Conservation (phyloP, 75 land plant genomes). For the Pinus taeda region DNA sequence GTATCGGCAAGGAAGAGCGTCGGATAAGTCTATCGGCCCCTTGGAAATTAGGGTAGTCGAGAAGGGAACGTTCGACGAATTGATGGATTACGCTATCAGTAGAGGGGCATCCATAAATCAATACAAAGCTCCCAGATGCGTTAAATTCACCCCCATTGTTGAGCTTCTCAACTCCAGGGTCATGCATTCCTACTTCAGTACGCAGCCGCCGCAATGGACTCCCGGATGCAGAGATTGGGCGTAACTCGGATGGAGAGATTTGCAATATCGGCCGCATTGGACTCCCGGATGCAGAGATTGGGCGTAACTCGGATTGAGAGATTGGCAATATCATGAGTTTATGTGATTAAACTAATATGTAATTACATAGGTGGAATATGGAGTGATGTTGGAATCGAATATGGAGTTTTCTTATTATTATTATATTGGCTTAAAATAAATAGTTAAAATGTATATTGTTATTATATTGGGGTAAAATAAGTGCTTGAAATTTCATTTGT, state of each 20-base stretch:
- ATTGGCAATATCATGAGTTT: too few relatives aligned
- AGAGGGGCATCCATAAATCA: conserved; percentile 77
- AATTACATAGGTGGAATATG: too few relatives aligned
- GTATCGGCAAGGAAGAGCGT: conserved; percentile 9
- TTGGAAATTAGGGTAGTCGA: conserved; percentile 70
- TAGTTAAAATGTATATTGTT: too few relatives aligned
- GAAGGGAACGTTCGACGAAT: conserved; percentile 17
- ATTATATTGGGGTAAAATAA: too few relatives aligned
- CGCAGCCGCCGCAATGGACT: conserved; percentile 60
- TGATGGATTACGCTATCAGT: conserved; percentile 68
- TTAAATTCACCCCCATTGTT: conserved; percentile 44
- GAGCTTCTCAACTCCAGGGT: too few relatives aligned
- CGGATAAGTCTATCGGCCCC: conserved; percentile 60
- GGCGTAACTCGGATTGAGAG: too few relatives aligned
- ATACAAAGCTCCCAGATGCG: conserved; percentile 82
- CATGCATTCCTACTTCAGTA: conserved; percentile 32
- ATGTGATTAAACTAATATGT: too few relatives aligned
- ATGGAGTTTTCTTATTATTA: too few relatives aligned
- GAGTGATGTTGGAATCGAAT: too few relatives aligned
- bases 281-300: conserved; percentile 16
- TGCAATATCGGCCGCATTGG: conserved; percentile 40
- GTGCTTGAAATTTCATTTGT: too few relatives aligned
- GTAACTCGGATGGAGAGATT: too few relatives aligned
- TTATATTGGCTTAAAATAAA: too few relatives aligned
- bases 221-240: conserved; percentile 14